These are phyloP conservation scores for Kockovaella imperatae DNA, from an alignment of 768 basidiomycete genomes.

Conservation along the genomic window DNA sequence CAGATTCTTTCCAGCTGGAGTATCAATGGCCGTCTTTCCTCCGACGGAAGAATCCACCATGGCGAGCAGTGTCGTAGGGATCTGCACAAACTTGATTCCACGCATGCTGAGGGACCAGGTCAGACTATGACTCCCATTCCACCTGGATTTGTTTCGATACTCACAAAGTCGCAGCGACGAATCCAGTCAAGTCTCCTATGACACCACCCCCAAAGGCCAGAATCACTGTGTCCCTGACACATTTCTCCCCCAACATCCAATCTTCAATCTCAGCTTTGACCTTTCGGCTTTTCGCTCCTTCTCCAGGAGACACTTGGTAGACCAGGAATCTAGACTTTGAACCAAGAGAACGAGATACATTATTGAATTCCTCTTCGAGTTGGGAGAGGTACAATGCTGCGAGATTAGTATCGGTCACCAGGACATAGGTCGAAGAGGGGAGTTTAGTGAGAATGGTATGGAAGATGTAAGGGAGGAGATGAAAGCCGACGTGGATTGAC, in stretches of 20 bases:
- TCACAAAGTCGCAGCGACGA: slow-evolving; percentile 93
- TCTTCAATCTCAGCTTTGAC: slow-evolving; percentile 93
- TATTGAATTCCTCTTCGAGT: slow-evolving; percentile 61
- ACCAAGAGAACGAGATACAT: slow-evolving; percentile 37
- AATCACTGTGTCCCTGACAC: slow-evolving; percentile 87
- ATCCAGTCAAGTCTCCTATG: slow-evolving; percentile 92
- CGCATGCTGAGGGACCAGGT: slow-evolving; percentile 64
- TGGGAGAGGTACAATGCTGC: slow-evolving; percentile 66
- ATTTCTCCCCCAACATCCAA: slow-evolving; percentile 75
- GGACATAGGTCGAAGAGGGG: slow-evolving; percentile 75
- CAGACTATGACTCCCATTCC: background rate
- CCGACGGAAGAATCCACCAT: slow-evolving; percentile 99
- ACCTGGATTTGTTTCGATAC: slow-evolving; percentile 40
- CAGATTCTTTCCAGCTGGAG: slow-evolving; percentile 94
- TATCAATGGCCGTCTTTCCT: slow-evolving; percentile 99
- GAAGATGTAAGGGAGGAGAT: slow-evolving; percentile 66
- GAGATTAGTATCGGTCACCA: slow-evolving; percentile 87
- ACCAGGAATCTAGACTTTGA: slow-evolving; percentile 56
- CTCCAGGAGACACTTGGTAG: slow-evolving; percentile 78
- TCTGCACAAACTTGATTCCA: slow-evolving; percentile 87
- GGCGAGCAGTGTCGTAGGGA: slow-evolving; percentile 89
- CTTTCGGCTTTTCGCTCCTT: slow-evolving; percentile 81
- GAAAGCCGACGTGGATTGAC: slow-evolving; percentile 88
- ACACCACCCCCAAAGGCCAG: slow-evolving; percentile 94
- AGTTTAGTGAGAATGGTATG: slow-evolving; percentile 62